phyloP scores from a whole-genome alignment of 148 eudicot genomes.

The Suaeda aralocaspica region DNA sequence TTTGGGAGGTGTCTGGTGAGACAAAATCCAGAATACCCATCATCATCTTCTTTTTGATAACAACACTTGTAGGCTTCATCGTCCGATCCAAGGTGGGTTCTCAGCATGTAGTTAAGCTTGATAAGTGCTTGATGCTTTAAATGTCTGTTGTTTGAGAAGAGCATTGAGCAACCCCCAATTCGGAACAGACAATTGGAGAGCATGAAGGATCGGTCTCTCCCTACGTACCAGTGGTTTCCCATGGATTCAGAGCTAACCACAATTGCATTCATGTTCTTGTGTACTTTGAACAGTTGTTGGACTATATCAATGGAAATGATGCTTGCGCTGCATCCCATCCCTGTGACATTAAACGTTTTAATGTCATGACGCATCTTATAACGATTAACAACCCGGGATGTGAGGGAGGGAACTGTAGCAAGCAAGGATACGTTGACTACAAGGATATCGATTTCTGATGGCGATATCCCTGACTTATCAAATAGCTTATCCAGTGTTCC shows the following conservation, averaged over 20 bases:
- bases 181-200: constrained; percentile 80
- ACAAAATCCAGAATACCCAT: constrained; percentile 50
- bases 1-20: constrained; percentile 55
- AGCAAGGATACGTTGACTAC: constrained; percentile 71
- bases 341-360: constrained; percentile 53
- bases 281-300: constrained; percentile 43
- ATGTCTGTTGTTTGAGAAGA: constrained; percentile 50
- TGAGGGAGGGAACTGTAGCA: constrained; percentile 55
- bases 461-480: constrained; percentile 36
- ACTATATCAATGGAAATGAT: constrained; percentile 58
- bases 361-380: constrained; percentile 66
- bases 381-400: constrained; percentile 54
- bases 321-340: constrained; percentile 97
- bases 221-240: constrained; percentile 73
- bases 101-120: constrained; percentile 49
- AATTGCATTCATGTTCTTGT: constrained; percentile 48
- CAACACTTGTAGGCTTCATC: constrained; percentile 76
- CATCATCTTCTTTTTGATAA: constrained; percentile 59
- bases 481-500: constrained; percentile 52
- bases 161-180: constrained; percentile 75
- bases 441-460: constrained; percentile 58
- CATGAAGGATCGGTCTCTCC: constrained; percentile 70
- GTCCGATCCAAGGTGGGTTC: constrained; percentile 60
- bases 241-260: constrained; percentile 68
- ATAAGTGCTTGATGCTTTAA: constrained; percentile 39